Evolutionary conservation across 2,329 filamentous ascomycete genomes (phyloP), one percentile per base, ranked within the genome.

Genomic region (Bipolaris sorokiniana): DNA sequence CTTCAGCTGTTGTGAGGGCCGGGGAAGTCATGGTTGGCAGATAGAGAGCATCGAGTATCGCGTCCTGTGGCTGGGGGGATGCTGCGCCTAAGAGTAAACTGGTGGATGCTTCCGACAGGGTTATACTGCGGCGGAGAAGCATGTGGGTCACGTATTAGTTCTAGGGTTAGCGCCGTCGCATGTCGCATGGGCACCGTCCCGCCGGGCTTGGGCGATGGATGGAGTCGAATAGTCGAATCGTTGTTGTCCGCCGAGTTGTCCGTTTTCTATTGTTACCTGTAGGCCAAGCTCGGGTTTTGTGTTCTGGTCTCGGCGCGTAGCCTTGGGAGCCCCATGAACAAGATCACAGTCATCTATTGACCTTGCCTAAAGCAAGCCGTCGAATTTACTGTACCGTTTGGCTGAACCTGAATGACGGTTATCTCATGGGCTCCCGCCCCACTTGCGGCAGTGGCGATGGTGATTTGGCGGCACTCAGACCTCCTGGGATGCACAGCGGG

Each of bases 11-110:
- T 49, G 72, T 70, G 54, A 68, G 67, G 58, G 67, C 61, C 59
- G 74, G 66, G 61, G 71, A 72, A 63, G 72, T 71, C 75, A 77
- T 77, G 65, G 54, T 65, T 68, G 62, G 62, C 65, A 64, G 66
- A 61, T 67, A 62, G 66, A 61, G 65, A 65, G 57, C 66, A 67
- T 70, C 22, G 34, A 38, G 46, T 22, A 48, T 48, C 46, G 34
- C 34, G 57, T 48, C 38, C 63, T 70, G 67, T 69, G 67, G 66
- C 66, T 69, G 65, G 67, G 66, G 66, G 53, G 45, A 56, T 63
- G 67, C 66, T 66, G 67, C 66, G 65, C 65, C 67, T 70, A 70
- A 70, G 67, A 68, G 65, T 63, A 68, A 70, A 67, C 63, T 58
- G 66, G 65, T 65, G 56, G 62, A 63, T 65, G 61, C 62, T 59